Evolutionary conservation across 2,329 filamentous ascomycete species (phyloP).

Genomic region (Sphaerulina populicola): DNA sequence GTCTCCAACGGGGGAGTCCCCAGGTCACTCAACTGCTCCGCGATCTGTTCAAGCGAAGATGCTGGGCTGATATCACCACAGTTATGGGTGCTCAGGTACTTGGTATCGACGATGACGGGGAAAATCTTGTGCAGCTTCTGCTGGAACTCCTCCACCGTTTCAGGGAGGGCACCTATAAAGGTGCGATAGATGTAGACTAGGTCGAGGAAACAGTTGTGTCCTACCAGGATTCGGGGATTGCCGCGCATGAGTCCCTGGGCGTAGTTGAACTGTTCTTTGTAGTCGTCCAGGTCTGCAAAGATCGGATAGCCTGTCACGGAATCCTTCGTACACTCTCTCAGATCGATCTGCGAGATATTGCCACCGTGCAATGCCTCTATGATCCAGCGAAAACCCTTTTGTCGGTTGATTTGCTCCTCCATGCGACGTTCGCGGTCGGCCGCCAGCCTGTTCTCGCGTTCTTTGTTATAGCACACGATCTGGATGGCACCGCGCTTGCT

Average conservation of each 20-base stretch:
- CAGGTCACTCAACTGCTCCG: conserved; percentile 34
- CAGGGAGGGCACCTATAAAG: conserved; percentile 53
- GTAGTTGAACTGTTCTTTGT: conserved; percentile 34
- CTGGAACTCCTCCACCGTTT: conserved; percentile 47
- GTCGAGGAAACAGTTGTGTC: conserved; percentile 59
- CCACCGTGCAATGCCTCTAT: conserved; percentile 40
- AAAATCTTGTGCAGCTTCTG: conserved; percentile 46
- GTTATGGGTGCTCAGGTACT: conserved; percentile 54
- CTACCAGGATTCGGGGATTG: conserved; percentile 48
- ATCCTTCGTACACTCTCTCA: conserved; percentile 32
- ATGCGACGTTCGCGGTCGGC: conserved; percentile 34
- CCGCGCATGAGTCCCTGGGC: conserved; percentile 38
- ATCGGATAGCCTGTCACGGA: conserved; percentile 31
- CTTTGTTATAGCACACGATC: conserved; percentile 37
- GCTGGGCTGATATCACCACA: conserved; percentile 46
- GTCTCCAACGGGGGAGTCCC: conserved; percentile 38
- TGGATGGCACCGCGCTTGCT: conserved; percentile 38
- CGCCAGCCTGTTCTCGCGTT: conserved; percentile 38
- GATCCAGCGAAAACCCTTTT: conserved; percentile 45
- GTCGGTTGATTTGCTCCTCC: conserved; percentile 36
- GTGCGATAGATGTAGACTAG: conserved; percentile 56
- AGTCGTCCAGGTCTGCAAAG: conserved; percentile 32
- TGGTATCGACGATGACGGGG: conserved; percentile 53
- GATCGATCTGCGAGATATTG: conserved; percentile 34
- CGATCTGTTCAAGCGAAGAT: conserved; percentile 43